Base-by-base conservation (phyloP, 2,329 filamentous ascomycete species). In the Laburnicola sp. region DNA sequence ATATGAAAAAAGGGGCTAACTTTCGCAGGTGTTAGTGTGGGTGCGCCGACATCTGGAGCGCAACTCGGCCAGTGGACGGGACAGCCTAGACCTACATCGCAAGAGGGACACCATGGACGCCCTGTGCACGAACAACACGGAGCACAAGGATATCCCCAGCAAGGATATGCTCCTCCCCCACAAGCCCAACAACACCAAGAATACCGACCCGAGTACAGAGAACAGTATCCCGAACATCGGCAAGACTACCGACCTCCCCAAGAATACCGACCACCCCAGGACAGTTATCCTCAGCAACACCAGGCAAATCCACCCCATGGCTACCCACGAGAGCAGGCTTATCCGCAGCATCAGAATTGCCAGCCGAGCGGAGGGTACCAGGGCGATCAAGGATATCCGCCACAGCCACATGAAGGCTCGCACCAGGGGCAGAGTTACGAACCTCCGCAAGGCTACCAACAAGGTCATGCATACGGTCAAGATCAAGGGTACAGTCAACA, bases 21-120 rank as follows among this genome's bases (percentile, higher is more conserved):
- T 16, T 16, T 16, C 16, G 16, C 16, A 16, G 16, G 59, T 43
- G 65, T 68, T 16, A 66, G 63, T 35, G 65, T 68, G 3, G 65
- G 64, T 22, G 38, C 55, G 16, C 65, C 65, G 6, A 54, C 46
- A 16, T 35, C 53, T 32, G 50, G 41, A 23, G 48, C 49, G 30
- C 53, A 60, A 9, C 45, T 56, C 10, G 54, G 60, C 26, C 56
- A 58, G 38, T 16, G 16, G 16, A 53, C 49, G 6, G 45, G 48
- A 2, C 52, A 58, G 27, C 22, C 36, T 22, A 22, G 27, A 6
- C 38, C 45, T 38, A 27, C 52, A 26, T 23, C 47, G 7, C 54
- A 52, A n/a, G 54, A 45, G 27, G 31, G 50, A 11, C 49, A 56
- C 34, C 44, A 37, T 36, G 44, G 31, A 35, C 31, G 39, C 8